Conservation (phyloP, 1,284 basidiomycete species). For the Agaricales sp. region DNA sequence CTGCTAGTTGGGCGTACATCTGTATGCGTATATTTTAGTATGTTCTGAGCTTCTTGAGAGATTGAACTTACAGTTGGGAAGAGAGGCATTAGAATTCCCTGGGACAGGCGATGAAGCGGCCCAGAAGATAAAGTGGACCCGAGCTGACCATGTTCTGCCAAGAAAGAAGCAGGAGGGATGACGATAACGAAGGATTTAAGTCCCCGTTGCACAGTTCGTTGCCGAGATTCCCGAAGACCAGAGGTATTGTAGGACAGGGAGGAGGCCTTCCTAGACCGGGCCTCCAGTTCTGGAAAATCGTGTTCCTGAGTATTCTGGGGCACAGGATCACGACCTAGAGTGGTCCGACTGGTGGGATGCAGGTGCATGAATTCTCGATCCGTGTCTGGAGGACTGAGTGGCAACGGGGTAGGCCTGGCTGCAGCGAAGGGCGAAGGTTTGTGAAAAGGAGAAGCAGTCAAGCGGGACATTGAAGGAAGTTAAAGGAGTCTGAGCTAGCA, state of each 20-base stretch:
- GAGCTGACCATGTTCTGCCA: slow-evolving; percentile 48
- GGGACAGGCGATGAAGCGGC: slow-evolving; percentile 47
- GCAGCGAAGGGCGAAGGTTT: slow-evolving; percentile 36
- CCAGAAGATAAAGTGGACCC: slow-evolving; percentile 52
- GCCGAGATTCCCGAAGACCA: slow-evolving; percentile 36
- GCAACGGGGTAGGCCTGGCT: slow-evolving; percentile 24
- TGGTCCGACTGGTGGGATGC: slow-evolving; percentile 13
- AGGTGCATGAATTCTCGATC: neutral
- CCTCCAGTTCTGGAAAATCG: slow-evolving; percentile 13
- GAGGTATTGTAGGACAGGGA: slow-evolving; percentile 50
- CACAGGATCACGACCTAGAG: slow-evolving; percentile 16
- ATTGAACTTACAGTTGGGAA: slow-evolving; percentile 52
- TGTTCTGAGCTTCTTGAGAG: no score
- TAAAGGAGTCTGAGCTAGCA: slow-evolving; percentile 3
- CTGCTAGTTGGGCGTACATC: slow-evolving; percentile 65
- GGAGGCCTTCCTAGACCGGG: slow-evolving; percentile 35
- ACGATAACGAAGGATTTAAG: slow-evolving; percentile 57
- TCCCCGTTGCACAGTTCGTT: slow-evolving; percentile 32
- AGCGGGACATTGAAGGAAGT: slow-evolving; percentile 32
- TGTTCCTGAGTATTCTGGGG: slow-evolving; percentile 7
- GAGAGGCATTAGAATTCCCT: slow-evolving; percentile 66
- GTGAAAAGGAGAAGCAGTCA: slow-evolving; percentile 34
- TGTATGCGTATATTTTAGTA: slow-evolving; percentile 16
- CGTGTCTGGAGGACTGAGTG: slow-evolving; percentile 46
- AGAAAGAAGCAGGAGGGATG: slow-evolving; percentile 49